These are phyloP conservation scores for Penicillium maclennaniae DNA, from an alignment of 495 filamentous ascomycete species.

Conservation along the genomic window DNA sequence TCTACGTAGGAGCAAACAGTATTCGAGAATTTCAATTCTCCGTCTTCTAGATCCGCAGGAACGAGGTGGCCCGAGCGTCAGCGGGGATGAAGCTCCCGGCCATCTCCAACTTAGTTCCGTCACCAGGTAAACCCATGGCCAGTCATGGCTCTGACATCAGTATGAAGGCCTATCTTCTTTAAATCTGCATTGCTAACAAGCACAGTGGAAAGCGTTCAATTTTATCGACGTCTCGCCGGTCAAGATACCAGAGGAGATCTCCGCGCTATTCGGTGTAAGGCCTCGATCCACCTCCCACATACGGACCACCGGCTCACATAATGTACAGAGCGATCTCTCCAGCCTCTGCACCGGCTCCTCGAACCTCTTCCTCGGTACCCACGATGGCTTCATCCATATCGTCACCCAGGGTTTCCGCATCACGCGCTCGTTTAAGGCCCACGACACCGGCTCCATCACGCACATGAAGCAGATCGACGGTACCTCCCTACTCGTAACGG, in stretches of 20 bases:
- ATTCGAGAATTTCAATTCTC: no score
- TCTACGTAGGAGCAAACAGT: not conserved
- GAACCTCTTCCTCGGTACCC: constrained; percentile 82
- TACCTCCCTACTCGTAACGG: constrained; percentile 80
- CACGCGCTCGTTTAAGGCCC: constrained; percentile 78
- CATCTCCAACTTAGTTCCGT: constrained; percentile 16
- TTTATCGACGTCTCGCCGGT: constrained; percentile 94
- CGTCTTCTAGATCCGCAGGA: constrained; percentile 1
- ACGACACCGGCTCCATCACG: constrained; percentile 75
- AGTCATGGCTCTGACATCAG: constrained; percentile 48
- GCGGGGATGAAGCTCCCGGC: constrained; percentile 26
- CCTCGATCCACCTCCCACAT: constrained; percentile 26
- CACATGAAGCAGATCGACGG: constrained; percentile 92
- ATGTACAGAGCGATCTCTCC: constrained; percentile 55
- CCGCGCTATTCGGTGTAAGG: constrained; percentile 58
- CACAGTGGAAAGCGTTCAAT: constrained; percentile 97
- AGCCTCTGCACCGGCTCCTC: constrained; percentile 82
- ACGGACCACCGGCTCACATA: constrained; percentile 8
- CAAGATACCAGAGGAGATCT: constrained; percentile 69
- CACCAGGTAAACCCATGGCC: constrained; percentile 29
- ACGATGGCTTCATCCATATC: constrained; percentile 80
- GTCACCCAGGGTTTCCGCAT: constrained; percentile 84
- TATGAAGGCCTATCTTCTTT: constrained; percentile 10
- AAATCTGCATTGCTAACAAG: constrained; percentile 3
- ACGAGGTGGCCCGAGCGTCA: constrained; percentile 24